These are phyloP conservation scores for Fusarium algeriense DNA, from an alignment of 2,329 filamentous ascomycete species.

Conservation along the genomic window DNA sequence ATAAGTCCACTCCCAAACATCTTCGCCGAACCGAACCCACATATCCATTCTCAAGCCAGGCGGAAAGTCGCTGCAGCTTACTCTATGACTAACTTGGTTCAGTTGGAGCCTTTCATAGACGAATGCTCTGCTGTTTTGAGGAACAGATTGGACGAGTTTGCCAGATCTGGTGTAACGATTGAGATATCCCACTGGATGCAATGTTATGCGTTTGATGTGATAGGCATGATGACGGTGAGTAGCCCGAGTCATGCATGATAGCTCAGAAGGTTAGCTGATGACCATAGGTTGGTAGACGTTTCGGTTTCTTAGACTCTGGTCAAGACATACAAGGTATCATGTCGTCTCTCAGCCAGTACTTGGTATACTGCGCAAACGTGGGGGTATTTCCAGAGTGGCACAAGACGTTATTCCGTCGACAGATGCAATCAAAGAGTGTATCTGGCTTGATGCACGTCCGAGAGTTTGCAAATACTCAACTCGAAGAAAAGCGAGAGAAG, in stretches of 20 bases:
- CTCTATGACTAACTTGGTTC: not conserved
- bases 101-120: not conserved
- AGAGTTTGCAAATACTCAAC: fast-evolving
- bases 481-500: not conserved
- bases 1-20: not conserved
- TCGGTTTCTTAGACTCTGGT: not conserved
- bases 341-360: not conserved
- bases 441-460: not conserved
- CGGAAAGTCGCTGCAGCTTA: not conserved
- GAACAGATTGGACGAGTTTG: not conserved
- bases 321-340: not conserved
- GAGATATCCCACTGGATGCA: not conserved
- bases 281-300: not conserved
- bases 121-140: not conserved
- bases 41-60: not conserved
- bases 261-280: fast-evolving
- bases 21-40: not conserved
- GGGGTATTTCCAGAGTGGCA: not conserved
- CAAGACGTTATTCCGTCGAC: not conserved
- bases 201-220: not conserved
- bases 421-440: not conserved
- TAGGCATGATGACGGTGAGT: not conserved
- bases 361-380: not conserved
- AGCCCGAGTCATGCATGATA: fast-evolving
- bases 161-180: not conserved